phyloP scores from a whole-genome alignment of 371 early-diverging fungal genomes.

The Rhizopus delemar region DNA sequence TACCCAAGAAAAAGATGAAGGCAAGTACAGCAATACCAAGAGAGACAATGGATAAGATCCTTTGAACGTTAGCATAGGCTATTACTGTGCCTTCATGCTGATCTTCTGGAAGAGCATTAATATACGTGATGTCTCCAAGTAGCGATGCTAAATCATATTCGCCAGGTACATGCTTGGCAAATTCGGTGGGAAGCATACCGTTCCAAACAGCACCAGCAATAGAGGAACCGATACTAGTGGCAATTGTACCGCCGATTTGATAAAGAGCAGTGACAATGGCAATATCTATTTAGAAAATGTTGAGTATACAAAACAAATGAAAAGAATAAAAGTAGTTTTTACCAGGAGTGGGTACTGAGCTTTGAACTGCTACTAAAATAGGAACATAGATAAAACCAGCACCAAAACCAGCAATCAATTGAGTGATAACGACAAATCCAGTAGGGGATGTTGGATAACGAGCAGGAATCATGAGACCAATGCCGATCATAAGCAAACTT shows the following conservation, averaged over 20 bases:
- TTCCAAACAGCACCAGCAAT: constrained; percentile 49
- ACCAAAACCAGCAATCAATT: constrained; percentile 45
- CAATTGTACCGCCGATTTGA: constrained; percentile 39
- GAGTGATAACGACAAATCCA: constrained; percentile 38
- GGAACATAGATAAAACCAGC: constrained; percentile 40
- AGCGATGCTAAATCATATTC: constrained; percentile 28
- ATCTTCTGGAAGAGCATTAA: constrained; percentile 25
- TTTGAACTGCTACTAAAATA: constrained; percentile 37
- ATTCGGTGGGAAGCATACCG: constrained; percentile 31
- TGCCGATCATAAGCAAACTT: constrained; percentile 52
- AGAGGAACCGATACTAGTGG: constrained; percentile 36
- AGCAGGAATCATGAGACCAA: constrained; percentile 49
- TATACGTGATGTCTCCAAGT: constrained; percentile 31
- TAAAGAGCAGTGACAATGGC: constrained; percentile 41
- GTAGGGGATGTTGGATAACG: constrained; percentile 34
- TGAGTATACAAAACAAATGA: neutral
- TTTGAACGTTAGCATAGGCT: constrained; percentile 40
- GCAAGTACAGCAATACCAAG: constrained; percentile 29
- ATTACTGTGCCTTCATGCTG: constrained; percentile 30
- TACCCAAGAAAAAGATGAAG: constrained; percentile 31
- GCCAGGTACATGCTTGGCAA: constrained; percentile 40
- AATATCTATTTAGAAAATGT: constrained; percentile 24
- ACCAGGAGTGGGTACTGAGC: constrained; percentile 41
- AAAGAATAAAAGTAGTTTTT: neutral
- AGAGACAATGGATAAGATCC: constrained; percentile 31